Percentiles rank a stretch among this genome's conserved stretches.
Evolutionary conservation across 192 early-diverging fungal genomes (phyloP).

Genomic region (Geranomyces variabilis): DNA sequence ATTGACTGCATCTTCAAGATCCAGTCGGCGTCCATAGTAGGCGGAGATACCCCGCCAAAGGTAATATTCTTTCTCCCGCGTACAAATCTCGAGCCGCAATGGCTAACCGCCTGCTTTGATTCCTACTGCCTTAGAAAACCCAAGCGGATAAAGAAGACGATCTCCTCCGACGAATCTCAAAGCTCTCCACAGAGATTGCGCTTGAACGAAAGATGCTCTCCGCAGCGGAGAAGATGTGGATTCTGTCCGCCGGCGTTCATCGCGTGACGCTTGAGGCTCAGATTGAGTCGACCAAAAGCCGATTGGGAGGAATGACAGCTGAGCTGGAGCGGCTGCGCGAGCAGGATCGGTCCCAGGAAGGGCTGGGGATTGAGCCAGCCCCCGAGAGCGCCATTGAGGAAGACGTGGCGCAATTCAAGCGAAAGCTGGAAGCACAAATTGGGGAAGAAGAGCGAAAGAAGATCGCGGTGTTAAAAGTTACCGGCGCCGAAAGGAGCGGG

Average conservation of each 20-base stretch:
- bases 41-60: neutral
- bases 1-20: conserved; percentile 62
- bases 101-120: too few relatives aligned
- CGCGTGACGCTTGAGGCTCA: conserved; percentile 36
- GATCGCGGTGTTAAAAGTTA: conserved; percentile 40
- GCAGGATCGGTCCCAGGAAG: too few relatives aligned
- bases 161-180: conserved; percentile 28
- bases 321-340: conserved; percentile 38
- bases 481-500: neutral
- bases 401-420: conserved; percentile 27
- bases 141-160: too few relatives aligned
- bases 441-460: conserved; percentile 48
- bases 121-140: too few relatives aligned
- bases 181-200: conserved; percentile 45
- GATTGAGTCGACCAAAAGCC: conserved; percentile 38
- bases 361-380: neutral
- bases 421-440: conserved; percentile 44
- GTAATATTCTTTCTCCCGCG: conserved; percentile 4
- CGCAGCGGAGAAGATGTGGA: conserved; percentile 49
- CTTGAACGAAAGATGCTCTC: conserved; percentile 52
- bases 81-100: neutral
- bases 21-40: conserved; percentile 26
- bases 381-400: conserved; percentile 11
- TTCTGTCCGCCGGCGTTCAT: conserved; percentile 41
- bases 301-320: conserved; percentile 28